A percentile compares a stretch with the other conserved stretches of the same genome.
These are phyloP conservation scores for Gleditsia sinensis DNA, from an alignment of 306 rosid species.

Conservation along the genomic window DNA sequence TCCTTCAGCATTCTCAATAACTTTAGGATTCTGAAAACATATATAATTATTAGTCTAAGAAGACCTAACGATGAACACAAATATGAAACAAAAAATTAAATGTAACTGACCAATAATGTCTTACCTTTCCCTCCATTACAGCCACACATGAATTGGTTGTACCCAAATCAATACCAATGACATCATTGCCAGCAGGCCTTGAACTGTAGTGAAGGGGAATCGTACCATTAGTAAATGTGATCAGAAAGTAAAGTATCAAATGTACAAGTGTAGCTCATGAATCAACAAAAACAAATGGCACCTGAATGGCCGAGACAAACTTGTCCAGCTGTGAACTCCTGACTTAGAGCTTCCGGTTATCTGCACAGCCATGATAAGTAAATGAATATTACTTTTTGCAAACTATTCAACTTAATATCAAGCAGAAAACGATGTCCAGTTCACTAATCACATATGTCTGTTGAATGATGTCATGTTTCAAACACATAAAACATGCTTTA, in stretches of 20 bases:
- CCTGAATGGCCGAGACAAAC: conserved; percentile 85
- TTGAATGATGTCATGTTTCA: too few species aligned
- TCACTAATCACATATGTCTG: too few species aligned
- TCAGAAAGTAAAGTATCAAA: not conserved
- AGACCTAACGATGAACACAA: not conserved
- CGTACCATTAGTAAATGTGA: not conserved
- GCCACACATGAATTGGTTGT: conserved; percentile 94
- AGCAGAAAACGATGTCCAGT: not conserved
- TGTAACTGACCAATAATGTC: not conserved
- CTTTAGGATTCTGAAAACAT: conserved; percentile 68
- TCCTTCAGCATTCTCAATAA: conserved; percentile 86
- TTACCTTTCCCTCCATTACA: conserved; percentile 91
- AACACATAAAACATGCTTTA: too few species aligned
- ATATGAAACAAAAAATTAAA: not conserved
- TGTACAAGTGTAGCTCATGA: not conserved
- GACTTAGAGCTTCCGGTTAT: conserved; percentile 52
- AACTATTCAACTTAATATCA: not conserved
- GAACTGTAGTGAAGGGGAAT: conserved; percentile 50
- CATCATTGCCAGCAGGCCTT: conserved; percentile 82
- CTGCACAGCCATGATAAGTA: conserved; percentile 45
- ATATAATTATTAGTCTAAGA: not conserved
- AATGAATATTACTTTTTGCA: not conserved
- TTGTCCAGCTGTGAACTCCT: conserved; percentile 61
- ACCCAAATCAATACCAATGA: conserved; percentile 92
- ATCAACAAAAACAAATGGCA: conserved; percentile 25